phyloP scores from a whole-genome alignment of 495 filamentous ascomycete species.

The Podospora comata region DNA sequence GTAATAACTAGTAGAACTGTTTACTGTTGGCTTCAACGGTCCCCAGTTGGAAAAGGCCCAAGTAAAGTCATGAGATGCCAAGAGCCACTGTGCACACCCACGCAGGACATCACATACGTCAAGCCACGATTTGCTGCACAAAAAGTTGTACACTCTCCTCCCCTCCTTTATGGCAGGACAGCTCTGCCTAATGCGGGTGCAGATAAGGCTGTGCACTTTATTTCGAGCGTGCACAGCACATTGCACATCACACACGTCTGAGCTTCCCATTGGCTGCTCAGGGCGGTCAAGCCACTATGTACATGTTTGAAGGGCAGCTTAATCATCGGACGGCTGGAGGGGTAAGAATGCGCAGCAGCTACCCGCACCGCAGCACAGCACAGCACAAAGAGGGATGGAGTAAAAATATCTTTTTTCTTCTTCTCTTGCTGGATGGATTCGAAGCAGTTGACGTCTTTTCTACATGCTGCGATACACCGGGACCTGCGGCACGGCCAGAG shows the following conservation, averaged over 20 bases:
- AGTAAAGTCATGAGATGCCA: not conserved
- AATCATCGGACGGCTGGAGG: constrained; percentile 14
- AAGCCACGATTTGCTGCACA: constrained; percentile 30
- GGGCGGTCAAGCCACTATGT: constrained; percentile 18
- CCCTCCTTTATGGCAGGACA: constrained; percentile 11
- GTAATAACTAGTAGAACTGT: not conserved
- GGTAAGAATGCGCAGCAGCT: constrained; percentile 31
- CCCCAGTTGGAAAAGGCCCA: not conserved
- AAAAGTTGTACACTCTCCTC: constrained; percentile 11
- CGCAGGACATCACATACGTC: constrained; percentile 16
- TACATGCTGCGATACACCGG: constrained; percentile 24
- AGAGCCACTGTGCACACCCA: not conserved
- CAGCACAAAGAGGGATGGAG: constrained; percentile 24
- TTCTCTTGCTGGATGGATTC: not conserved
- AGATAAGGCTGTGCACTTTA: constrained; percentile 37
- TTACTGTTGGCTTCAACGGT: not conserved
- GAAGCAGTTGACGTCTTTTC: constrained; percentile 16
- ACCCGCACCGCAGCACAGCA: constrained; percentile 27
- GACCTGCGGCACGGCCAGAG: constrained; percentile 25
- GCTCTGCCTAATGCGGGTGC: constrained; percentile 24
- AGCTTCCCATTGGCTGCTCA: constrained; percentile 25
- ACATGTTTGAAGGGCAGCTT: not conserved
- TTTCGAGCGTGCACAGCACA: constrained; percentile 22
- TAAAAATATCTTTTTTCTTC: constrained; percentile 34
- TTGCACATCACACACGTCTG: constrained; percentile 15